These are phyloP conservation scores for Rhodomyrtus psidioides DNA, from an alignment of 441 rosid species.

Conservation along the genomic window DNA sequence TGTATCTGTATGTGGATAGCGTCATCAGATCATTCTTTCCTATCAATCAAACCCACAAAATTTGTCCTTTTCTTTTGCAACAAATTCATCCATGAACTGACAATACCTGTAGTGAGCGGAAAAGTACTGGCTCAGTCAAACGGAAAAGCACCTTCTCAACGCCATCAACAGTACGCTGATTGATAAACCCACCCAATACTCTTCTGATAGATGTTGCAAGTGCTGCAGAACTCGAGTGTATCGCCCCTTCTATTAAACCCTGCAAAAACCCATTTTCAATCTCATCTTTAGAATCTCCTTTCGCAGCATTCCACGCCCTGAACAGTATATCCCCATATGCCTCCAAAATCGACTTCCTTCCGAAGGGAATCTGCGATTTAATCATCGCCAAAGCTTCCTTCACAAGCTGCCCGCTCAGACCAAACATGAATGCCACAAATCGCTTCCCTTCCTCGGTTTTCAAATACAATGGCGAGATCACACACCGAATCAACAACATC, in stretches of 20 bases:
- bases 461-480: conserved; percentile 68
- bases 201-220: conserved; percentile 73
- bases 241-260: conserved; percentile 63
- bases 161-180: conserved; percentile 62
- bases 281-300: conserved; percentile 48
- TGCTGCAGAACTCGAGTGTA: conserved; percentile 40
- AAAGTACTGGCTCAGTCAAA: conserved; percentile 81
- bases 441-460: conserved; percentile 84
- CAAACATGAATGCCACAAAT: conserved; percentile 66
- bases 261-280: conserved; percentile 71
- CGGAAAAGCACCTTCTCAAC: conserved; percentile 81
- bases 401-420: conserved; percentile 65
- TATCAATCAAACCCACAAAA: not conserved
- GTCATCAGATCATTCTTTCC: not conserved
- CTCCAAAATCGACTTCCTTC: conserved; percentile 80
- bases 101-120: conserved; percentile 77
- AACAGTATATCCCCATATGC: conserved; percentile 71
- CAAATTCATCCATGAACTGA: not conserved
- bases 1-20: not conserved
- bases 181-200: conserved; percentile 71
- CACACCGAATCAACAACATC: conserved; percentile 63
- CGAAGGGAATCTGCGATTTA: conserved; percentile 75
- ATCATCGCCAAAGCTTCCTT: conserved; percentile 81
- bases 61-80: not conserved
- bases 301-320: conserved; percentile 78